Base-by-base conservation (phyloP, 1,139 yeast genomes). In the Saccharomyces hybrid region DNA sequence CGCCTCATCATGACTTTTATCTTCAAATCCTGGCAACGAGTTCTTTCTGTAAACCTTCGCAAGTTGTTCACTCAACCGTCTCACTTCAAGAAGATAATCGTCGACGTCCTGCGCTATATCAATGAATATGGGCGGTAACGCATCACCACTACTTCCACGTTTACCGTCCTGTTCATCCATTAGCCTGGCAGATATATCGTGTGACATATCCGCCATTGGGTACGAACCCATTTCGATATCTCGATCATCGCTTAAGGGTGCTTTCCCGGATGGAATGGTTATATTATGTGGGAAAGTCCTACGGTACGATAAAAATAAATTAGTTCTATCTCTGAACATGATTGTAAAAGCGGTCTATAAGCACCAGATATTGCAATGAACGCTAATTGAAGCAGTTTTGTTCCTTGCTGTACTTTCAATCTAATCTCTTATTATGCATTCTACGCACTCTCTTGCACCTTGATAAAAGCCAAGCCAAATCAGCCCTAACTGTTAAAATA, bases 11-110 rank as follows among this genome's bases (percentile, higher is more conserved):
- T 77, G 76, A 2, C 82, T 78, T 59, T 88, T 79, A 67, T 91
- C 97, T 60, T 80, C 84, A 65, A 90, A 88, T 47, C 93, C 93
- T 1, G 97, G 96, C 50, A 93, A 78, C 30, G 93, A 77, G 61
- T 90, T 86, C 70, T 85, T 86, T 68, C 87, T 85, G 69, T 95
- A 95, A 50, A 89, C 70, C 38, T 79, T 77, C 54, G 83, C 84
- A 62, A 93, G 50, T 61, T 70, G 58, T 57, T 76, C 75, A 59
- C 84, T 78, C 63, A 83, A 73, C 47, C 64, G 60, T 55, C 78
- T 77, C 54, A 86, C 78, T 23, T 74, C 74, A 1, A 61, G 69
- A 48, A 91, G 70, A 56, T 80, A 73, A 32, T 75, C 80, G 67
- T 90, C 96, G 8, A 93, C 80, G 56, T 86, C 89, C 50, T 78